These are phyloP conservation scores for Pichia sp. DNA, from an alignment of 1,139 yeast genomes.

Conservation along the genomic window DNA sequence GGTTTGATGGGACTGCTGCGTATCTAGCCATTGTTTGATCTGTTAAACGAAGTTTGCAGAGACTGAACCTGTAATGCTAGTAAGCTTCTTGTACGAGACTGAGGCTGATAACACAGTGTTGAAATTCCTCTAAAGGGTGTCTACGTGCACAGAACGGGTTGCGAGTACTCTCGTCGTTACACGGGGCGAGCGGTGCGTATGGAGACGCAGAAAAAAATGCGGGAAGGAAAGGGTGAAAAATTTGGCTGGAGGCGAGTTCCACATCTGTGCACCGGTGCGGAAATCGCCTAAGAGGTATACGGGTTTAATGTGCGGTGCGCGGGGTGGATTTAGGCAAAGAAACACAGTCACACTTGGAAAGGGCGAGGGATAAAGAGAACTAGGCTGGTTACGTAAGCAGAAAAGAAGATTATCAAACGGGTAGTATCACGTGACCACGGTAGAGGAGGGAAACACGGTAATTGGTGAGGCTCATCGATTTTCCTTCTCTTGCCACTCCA, in stretches of 20 bases:
- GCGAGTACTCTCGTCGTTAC: background rate
- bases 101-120: no score
- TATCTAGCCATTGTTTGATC: conserved; percentile 68
- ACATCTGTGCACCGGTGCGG: background rate
- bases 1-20: conserved; percentile 99
- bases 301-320: background rate
- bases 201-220: background rate
- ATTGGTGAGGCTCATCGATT: no score
- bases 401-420: background rate
- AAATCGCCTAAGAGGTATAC: no score
- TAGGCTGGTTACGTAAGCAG: background rate
- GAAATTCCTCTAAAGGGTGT: no score
- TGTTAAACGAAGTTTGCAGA: conserved; percentile 8
- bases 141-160: background rate
- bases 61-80: no score
- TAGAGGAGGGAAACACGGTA: background rate
- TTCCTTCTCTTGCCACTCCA: no score
- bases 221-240: background rate
- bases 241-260: background rate
- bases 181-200: background rate
- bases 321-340: background rate
- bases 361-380: background rate
- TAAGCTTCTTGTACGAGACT: no score
- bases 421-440: background rate
- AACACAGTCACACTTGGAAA: background rate